These are phyloP conservation scores for Fraxinus platypoda DNA, from an alignment of 305 asterid genomes.

Conservation along the genomic window DNA sequence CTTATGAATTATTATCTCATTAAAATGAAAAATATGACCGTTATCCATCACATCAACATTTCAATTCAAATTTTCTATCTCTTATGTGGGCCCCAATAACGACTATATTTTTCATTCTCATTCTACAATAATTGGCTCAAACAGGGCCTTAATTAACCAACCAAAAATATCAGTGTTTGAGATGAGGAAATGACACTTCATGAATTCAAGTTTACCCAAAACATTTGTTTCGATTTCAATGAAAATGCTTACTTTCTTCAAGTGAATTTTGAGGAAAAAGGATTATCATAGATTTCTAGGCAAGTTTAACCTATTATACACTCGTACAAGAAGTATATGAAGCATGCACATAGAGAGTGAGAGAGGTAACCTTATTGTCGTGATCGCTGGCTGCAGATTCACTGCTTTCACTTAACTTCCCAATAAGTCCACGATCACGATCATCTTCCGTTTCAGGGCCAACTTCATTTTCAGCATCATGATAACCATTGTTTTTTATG, in stretches of 20 bases:
- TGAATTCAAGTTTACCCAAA: neutral
- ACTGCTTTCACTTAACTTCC: slow-evolving; percentile 91
- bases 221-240: neutral
- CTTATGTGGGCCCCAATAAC: no score
- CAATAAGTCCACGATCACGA: slow-evolving; percentile 81
- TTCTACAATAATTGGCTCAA: no score
- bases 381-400: slow-evolving; percentile 93
- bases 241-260: neutral
- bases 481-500: slow-evolving; percentile 70
- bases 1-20: no score
- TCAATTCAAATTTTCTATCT: no score
- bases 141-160: neutral
- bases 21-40: no score
- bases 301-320: neutral
- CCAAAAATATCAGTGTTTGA: neutral
- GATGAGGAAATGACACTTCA: neutral
- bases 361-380: slow-evolving; percentile 72
- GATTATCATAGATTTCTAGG: neutral
- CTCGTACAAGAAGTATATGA: neutral
- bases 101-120: no score
- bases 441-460: slow-evolving; percentile 75
- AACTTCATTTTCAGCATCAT: slow-evolving; percentile 88
- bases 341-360: slow-evolving; percentile 5
- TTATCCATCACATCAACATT: no score
- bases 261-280: neutral